Evolutionary conservation across 2,329 filamentous ascomycete species (phyloP).

Genomic region (Nemania serpens): DNA sequence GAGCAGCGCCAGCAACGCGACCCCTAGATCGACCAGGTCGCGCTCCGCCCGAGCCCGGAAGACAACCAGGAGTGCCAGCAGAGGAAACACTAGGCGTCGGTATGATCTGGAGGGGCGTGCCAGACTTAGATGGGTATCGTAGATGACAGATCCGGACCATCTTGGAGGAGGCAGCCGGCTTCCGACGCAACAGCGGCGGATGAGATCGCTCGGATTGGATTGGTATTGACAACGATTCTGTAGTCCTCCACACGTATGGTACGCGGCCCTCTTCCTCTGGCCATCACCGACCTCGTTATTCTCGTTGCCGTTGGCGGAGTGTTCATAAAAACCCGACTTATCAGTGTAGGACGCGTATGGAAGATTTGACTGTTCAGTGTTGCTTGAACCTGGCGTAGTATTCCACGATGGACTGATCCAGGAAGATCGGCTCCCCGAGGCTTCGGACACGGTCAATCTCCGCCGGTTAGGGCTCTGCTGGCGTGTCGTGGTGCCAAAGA

Average conservation of each 20-base stretch:
- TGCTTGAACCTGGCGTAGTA: constrained; percentile 21
- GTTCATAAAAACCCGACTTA: constrained; percentile 19
- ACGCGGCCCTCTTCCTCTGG: background rate
- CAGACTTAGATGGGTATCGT: background rate
- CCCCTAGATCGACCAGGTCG: background rate
- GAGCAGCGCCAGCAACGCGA: background rate
- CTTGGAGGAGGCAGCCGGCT: background rate
- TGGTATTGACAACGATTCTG: background rate
- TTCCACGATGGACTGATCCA: constrained; percentile 22
- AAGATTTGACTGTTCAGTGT: constrained; percentile 20
- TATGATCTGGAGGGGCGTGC: background rate
- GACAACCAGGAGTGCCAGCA: constrained; percentile 3
- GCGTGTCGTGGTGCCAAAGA: constrained; percentile 30
- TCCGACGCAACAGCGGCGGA: background rate
- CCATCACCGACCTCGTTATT: constrained; percentile 22
- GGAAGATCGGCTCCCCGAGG: constrained; percentile 36
- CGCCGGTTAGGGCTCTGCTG: constrained; percentile 22
- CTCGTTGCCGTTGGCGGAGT: constrained; percentile 16
- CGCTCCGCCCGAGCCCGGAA: background rate
- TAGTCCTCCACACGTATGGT: background rate
- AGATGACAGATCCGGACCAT: background rate
- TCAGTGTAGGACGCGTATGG: constrained; percentile 15
- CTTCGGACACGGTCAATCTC: constrained; percentile 33
- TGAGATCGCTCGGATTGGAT: background rate
- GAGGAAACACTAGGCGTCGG: background rate